Evolutionary conservation across 208 protist genomes (phyloP).

Genomic region (Leishmania aethiopica): DNA sequence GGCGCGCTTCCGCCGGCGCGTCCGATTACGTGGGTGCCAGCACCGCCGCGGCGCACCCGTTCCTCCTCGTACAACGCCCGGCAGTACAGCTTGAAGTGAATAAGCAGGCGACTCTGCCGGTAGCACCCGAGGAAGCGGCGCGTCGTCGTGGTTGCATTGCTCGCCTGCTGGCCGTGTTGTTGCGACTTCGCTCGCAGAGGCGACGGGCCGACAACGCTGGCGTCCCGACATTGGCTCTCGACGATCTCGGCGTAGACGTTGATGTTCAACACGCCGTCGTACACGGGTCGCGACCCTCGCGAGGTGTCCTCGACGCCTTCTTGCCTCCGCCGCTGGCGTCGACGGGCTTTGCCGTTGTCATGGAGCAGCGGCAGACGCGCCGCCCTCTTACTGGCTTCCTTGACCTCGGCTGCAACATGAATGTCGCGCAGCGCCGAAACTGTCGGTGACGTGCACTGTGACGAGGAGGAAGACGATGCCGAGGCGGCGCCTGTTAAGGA

Average conservation of each 20-base stretch:
- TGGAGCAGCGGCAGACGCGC: background rate
- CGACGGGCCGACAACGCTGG: background rate
- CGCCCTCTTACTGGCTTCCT: background rate
- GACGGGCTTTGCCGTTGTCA: background rate
- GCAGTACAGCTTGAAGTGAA: slow-evolving; percentile 86
- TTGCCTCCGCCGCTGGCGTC: background rate
- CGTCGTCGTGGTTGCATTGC: no score
- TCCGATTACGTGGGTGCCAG: slow-evolving; percentile 20
- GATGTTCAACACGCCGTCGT: slow-evolving; percentile 45
- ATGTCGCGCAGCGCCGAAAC: background rate
- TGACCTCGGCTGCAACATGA: background rate
- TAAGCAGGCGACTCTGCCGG: slow-evolving; percentile 74
- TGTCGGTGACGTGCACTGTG: background rate
- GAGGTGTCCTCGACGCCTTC: background rate
- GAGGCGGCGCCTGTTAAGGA: background rate
- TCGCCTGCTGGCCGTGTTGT: background rate
- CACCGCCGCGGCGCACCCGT: slow-evolving; percentile 28
- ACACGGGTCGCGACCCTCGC: slow-evolving; percentile 21
- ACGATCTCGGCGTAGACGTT: slow-evolving; percentile 40
- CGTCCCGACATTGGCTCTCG: background rate
- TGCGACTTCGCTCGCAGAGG: background rate
- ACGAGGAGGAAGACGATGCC: background rate
- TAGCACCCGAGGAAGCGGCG: slow-evolving; percentile 64
- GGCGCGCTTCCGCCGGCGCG: background rate
- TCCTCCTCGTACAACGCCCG: slow-evolving; percentile 73